Percentiles rank a stretch among this genome's conserved stretches.
phyloP scores from a whole-genome alignment of 2,329 filamentous ascomycete genomes.

The Exophiala sp. region DNA sequence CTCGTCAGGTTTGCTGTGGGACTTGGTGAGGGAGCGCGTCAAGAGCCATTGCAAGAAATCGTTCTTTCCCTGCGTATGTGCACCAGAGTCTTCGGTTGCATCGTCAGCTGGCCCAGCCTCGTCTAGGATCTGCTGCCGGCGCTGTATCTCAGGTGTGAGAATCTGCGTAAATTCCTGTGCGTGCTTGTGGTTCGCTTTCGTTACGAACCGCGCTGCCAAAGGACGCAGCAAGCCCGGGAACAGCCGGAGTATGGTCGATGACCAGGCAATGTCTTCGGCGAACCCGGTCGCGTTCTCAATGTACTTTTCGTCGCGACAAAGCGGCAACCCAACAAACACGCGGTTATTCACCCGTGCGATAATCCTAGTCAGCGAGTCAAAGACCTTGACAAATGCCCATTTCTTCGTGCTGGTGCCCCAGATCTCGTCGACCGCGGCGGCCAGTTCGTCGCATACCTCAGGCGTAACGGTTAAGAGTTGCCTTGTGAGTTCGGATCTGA shows the following conservation, averaged over 20 bases:
- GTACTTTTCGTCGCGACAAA: conserved; percentile 40
- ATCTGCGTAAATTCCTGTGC: conserved; percentile 44
- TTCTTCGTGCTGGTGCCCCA: conserved; percentile 37
- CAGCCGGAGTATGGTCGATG: conserved; percentile 45
- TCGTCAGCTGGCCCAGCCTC: conserved; percentile 30
- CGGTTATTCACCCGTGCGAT: conserved; percentile 43
- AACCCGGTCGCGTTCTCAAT: conserved; percentile 49
- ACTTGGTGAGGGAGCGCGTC: conserved; percentile 7
- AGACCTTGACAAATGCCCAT: conserved; percentile 37
- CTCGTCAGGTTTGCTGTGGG: conserved; percentile 34
- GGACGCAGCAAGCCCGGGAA: conserved; percentile 49
- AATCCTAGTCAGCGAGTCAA: conserved; percentile 36
- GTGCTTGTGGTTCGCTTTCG: conserved; percentile 46
- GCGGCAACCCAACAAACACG: conserved; percentile 42
- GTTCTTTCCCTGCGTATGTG: conserved; percentile 37
- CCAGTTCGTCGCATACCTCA: conserved; percentile 38
- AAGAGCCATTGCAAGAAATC: conserved; percentile 56
- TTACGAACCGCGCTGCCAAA: conserved; percentile 48
- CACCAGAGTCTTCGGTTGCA: conserved; percentile 36
- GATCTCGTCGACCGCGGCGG: conserved; percentile 31
- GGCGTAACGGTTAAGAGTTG: conserved; percentile 42
- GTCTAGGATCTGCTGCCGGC: conserved; percentile 48
- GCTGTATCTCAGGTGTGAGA: conserved; percentile 48
- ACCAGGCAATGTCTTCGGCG: conserved; percentile 48
- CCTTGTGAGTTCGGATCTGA: conserved; percentile 27